phyloP scores from a whole-genome alignment of 1,284 basidiomycete genomes.

The Athelia psychrophila region DNA sequence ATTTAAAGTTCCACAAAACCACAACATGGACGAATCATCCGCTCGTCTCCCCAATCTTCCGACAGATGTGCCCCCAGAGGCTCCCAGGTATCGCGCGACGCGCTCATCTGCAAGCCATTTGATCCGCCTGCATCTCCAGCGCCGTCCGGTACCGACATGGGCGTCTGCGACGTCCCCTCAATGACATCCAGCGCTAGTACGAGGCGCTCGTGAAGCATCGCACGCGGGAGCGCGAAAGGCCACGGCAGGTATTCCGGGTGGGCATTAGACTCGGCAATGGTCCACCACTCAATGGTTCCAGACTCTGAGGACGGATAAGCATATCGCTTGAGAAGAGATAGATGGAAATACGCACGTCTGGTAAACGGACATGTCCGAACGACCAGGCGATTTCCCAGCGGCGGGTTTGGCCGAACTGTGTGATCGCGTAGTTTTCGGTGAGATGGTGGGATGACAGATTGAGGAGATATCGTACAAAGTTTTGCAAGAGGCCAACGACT shows the following conservation, averaged over 20 bases:
- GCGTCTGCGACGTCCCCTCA: neutral
- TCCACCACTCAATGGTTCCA: too few relatives aligned
- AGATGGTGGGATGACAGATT: neutral
- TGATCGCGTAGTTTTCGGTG: slow-evolving; percentile 77
- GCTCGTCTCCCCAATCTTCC: neutral
- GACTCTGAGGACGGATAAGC: neutral
- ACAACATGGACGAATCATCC: too few relatives aligned
- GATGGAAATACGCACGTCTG: slow-evolving; percentile 45
- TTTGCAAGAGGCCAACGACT: slow-evolving; percentile 56
- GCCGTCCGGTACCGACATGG: neutral
- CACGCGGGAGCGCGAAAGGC: neutral
- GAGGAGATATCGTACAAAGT: slow-evolving; percentile 30
- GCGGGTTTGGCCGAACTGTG: slow-evolving; percentile 76
- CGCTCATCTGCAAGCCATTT: neutral
- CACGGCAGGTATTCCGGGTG: neutral
- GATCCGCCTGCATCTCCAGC: too few relatives aligned
- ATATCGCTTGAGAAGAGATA: neutral
- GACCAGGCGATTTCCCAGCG: slow-evolving; percentile 93
- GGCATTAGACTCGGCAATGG: too few relatives aligned
- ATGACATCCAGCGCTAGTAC: neutral
- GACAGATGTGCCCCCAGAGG: neutral
- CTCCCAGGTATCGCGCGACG: neutral
- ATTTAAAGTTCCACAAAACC: too few relatives aligned
- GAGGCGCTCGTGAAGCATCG: neutral
- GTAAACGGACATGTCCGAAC: slow-evolving; percentile 56